Evolutionary conservation across 495 filamentous ascomycete genomes (phyloP).

Genomic region (Daldinia decipiens): DNA sequence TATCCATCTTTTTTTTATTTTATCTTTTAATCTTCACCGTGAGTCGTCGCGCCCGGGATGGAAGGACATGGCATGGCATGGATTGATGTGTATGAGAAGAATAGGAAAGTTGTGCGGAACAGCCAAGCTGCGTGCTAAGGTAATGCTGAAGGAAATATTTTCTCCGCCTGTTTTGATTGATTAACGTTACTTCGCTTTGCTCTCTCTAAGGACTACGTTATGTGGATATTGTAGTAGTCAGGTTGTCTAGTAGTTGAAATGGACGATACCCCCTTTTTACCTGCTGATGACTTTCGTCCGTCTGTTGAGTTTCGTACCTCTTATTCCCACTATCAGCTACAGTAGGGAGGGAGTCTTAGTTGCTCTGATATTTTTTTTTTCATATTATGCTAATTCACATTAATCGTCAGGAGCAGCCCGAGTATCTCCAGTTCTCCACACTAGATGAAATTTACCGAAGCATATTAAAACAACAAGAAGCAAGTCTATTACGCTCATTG

Average conservation of each 20-base stretch:
- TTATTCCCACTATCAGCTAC: too few species aligned
- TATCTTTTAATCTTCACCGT: background rate
- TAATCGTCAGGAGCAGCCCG: too few species aligned
- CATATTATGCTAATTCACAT: too few species aligned
- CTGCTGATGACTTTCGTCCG: background rate
- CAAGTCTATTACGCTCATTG: slow-evolving; percentile 7
- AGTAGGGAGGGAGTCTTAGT: too few species aligned
- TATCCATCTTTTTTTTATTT: background rate
- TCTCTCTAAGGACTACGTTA: slow-evolving; percentile 7
- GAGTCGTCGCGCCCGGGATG: slow-evolving; percentile 3
- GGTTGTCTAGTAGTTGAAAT: slow-evolving; percentile 46
- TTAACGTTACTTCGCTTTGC: background rate
- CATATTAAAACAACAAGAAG: background rate
- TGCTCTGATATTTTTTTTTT: too few species aligned
- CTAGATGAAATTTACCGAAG: background rate
- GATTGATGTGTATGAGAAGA: slow-evolving; percentile 22
- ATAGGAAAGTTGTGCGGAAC: slow-evolving; percentile 29
- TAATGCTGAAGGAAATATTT: slow-evolving; percentile 19
- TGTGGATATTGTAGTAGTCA: slow-evolving; percentile 32
- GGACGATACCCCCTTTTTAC: slow-evolving; percentile 49
- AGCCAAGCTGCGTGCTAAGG: background rate
- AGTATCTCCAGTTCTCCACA: too few species aligned
- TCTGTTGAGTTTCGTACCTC: background rate
- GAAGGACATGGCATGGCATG: background rate
- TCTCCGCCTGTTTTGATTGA: background rate